phyloP scores from a whole-genome alignment of 192 early-diverging fungal species.

The Coemansia sp. region DNA sequence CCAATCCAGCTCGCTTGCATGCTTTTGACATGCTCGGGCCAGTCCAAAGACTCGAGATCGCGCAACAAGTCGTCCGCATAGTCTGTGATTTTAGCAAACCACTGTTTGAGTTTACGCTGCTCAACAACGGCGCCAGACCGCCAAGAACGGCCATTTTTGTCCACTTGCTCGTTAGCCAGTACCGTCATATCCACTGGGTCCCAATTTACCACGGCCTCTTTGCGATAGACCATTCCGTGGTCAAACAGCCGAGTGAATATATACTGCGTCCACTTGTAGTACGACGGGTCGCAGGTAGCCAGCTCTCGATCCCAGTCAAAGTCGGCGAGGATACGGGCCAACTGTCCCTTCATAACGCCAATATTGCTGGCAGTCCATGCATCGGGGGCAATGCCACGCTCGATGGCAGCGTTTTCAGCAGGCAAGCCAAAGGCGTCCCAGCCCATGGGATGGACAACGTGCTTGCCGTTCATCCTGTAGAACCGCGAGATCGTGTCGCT shows the following conservation, averaged over 20 bases:
- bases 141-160: slow-evolving; percentile 84
- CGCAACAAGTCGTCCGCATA: slow-evolving; percentile 81
- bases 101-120: slow-evolving; percentile 81
- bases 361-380: slow-evolving; percentile 90
- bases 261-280: slow-evolving; percentile 95
- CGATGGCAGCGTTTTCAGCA: slow-evolving; percentile 96
- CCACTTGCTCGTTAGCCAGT: slow-evolving; percentile 95
- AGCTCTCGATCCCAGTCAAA: slow-evolving; percentile 96
- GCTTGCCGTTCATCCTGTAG: slow-evolving; percentile 70
- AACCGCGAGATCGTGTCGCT: slow-evolving; percentile 84
- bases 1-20: slow-evolving; percentile 96
- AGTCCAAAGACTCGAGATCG: slow-evolving; percentile 77
- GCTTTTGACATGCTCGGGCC: slow-evolving; percentile 88
- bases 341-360: slow-evolving; percentile 76
- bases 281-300: slow-evolving; percentile 81
- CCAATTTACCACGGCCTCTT: slow-evolving; percentile 94
- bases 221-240: slow-evolving; percentile 83
- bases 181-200: slow-evolving; percentile 96
- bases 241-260: slow-evolving; percentile 81
- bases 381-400: slow-evolving; percentile 72
- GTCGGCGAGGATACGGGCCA: slow-evolving; percentile 71
- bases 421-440: slow-evolving; percentile 99
- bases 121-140: slow-evolving; percentile 92
- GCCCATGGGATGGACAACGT: slow-evolving; percentile 91
- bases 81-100: slow-evolving; percentile 89